Evolutionary conservation across 139 green algal genomes (phyloP).

Genomic region (Nannochloris sp.): DNA sequence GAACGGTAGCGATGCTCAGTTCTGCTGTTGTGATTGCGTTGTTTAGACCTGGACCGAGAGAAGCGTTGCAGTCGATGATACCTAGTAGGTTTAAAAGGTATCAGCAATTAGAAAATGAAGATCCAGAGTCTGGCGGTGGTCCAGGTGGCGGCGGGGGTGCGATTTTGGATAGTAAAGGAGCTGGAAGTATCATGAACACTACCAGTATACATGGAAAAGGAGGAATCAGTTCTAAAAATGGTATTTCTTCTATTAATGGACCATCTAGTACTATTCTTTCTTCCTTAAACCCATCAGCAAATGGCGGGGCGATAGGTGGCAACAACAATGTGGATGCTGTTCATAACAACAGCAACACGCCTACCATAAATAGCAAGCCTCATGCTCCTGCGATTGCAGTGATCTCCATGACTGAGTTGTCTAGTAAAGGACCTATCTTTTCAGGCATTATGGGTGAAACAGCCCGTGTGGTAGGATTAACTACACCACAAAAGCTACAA

Average conservation of each 20-base stretch:
- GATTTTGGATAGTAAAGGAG: not conserved
- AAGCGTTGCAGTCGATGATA: not conserved
- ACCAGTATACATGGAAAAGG: not conserved
- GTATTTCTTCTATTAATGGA: too few relatives aligned
- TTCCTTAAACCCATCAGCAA: too few relatives aligned
- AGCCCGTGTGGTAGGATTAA: not conserved
- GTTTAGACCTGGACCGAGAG: not conserved
- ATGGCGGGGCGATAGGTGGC: too few relatives aligned
- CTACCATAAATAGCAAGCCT: not conserved
- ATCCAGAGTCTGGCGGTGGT: not conserved
- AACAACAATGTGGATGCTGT: too few relatives aligned
- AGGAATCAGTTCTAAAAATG: too few relatives aligned
- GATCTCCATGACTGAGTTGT: not conserved
- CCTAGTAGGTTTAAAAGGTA: not conserved
- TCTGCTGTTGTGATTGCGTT: slow-evolving; percentile 2
- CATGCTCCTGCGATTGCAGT: too few relatives aligned
- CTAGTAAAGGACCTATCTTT: not conserved
- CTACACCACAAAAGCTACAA: slow-evolving; percentile 17
- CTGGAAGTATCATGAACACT: not conserved
- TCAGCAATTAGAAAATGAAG: not conserved
- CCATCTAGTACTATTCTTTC: too few relatives aligned
- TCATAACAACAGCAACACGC: too few relatives aligned
- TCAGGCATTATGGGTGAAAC: not conserved
- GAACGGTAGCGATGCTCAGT: not conserved
- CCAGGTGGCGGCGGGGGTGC: not conserved